Percentiles rank a stretch among this genome's conserved stretches.
Evolutionary conservation across 176 grass and related monocot genomes (phyloP).

Genomic region (Aegilops umbellulata): DNA sequence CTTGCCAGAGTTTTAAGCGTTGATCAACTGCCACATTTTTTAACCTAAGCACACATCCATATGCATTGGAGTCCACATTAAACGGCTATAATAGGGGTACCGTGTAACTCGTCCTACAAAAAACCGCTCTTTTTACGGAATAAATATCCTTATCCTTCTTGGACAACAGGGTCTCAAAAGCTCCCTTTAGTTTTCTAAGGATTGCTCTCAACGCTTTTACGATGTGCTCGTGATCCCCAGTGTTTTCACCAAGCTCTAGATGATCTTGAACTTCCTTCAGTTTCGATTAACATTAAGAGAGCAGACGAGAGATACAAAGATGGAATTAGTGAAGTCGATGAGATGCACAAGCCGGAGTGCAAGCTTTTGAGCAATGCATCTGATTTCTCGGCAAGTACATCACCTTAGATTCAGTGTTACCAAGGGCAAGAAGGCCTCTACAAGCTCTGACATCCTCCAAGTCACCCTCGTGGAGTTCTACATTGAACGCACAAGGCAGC

Average conservation of each 20-base stretch:
- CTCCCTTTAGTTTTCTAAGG: not conserved
- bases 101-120: too few species aligned
- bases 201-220: not conserved
- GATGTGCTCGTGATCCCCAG: not conserved
- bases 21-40: too few species aligned
- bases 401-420: slow-evolving; percentile 45
- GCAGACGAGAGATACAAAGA: not conserved
- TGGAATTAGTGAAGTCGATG: not conserved
- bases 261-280: not conserved
- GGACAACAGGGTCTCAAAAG: not conserved
- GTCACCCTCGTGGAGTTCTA: slow-evolving; percentile 31
- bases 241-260: not conserved
- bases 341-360: not conserved
- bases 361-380: not conserved
- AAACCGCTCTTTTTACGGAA: not conserved
- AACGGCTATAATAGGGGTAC: too few species aligned
- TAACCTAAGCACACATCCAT: too few species aligned
- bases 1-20: too few species aligned
- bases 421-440: slow-evolving; percentile 22
- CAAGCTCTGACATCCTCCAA: slow-evolving; percentile 25
- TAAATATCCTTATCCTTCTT: not conserved
- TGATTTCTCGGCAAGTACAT: not conserved
- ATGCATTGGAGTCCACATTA: too few species aligned
- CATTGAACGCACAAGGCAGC: not conserved
- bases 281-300: not conserved